Percentiles rank a stretch among this genome's conserved stretches.
Conservation (phyloP, 345 rosid species). For the Hibiscus trionum region DNA sequence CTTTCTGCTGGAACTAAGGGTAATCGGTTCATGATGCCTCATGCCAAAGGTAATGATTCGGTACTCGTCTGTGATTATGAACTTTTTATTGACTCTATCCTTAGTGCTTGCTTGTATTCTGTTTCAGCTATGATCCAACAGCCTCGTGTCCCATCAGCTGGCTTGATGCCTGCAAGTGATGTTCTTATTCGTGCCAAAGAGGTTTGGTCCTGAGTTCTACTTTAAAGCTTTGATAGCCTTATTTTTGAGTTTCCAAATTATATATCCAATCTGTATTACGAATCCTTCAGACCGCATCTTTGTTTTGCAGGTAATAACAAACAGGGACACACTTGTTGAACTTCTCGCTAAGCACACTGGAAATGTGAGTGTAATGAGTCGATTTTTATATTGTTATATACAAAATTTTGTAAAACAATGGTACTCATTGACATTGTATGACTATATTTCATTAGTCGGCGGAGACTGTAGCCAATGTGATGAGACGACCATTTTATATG, state of each 20-base stretch:
- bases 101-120: slow-evolving; percentile 12
- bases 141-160: slow-evolving; percentile 79
- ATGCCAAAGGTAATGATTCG: slow-evolving; percentile 57
- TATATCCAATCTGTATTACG: neutral
- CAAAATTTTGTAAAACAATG: neutral
- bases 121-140: slow-evolving; percentile 76
- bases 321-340: slow-evolving; percentile 60
- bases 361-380: slow-evolving; percentile 40
- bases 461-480: slow-evolving; percentile 56
- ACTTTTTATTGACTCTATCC: neutral
- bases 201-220: slow-evolving; percentile 30
- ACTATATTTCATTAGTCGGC: slow-evolving; percentile 37
- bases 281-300: slow-evolving; percentile 1
- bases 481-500: slow-evolving; percentile 69
- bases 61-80: neutral
- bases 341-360: slow-evolving; percentile 85
- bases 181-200: slow-evolving; percentile 79
- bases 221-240: neutral
- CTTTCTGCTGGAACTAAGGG: slow-evolving; percentile 86
- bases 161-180: slow-evolving; percentile 82
- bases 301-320: slow-evolving; percentile 47
- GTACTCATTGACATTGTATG: slow-evolving; percentile 12
- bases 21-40: slow-evolving; percentile 80
- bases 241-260: neutral
- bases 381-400: neutral